Conservation (phyloP, 1,284 basidiomycete genomes). For the Leccinum cinnamomeum region DNA sequence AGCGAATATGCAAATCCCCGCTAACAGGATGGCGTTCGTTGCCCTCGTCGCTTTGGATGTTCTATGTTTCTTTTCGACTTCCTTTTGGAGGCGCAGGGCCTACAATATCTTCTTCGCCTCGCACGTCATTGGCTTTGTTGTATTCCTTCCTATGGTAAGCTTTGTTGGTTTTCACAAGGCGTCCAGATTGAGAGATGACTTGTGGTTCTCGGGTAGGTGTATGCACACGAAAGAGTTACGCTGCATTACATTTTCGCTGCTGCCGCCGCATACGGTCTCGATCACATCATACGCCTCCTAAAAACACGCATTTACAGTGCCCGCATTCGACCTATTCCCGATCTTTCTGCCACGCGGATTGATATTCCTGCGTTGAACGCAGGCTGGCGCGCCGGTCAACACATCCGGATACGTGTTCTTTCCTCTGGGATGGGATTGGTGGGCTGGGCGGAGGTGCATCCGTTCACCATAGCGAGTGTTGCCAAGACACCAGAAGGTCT, state of each 20-base stretch:
- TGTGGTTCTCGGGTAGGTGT: slow-evolving; percentile 35
- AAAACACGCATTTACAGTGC: slow-evolving; percentile 67
- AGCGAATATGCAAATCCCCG: slow-evolving; percentile 35
- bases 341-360: slow-evolving; percentile 59
- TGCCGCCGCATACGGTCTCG: slow-evolving; percentile 60
- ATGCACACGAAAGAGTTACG: slow-evolving; percentile 45
- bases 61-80: slow-evolving; percentile 53
- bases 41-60: slow-evolving; percentile 53
- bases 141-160: slow-evolving; percentile 52
- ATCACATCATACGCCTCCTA: slow-evolving; percentile 62
- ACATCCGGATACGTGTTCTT: slow-evolving; percentile 73
- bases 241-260: slow-evolving; percentile 54
- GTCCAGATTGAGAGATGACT: neutral
- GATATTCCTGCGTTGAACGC: slow-evolving; percentile 61
- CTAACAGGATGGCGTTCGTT: slow-evolving; percentile 51
- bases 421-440: slow-evolving; percentile 55
- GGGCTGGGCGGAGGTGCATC: slow-evolving; percentile 69
- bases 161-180: neutral
- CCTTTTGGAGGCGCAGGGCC: slow-evolving; percentile 50
- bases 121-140: slow-evolving; percentile 47
- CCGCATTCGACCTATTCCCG: slow-evolving; percentile 54
- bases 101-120: slow-evolving; percentile 58
- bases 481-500: slow-evolving; percentile 49
- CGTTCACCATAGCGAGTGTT: slow-evolving; percentile 74
- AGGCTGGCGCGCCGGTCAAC: slow-evolving; percentile 85